These are phyloP conservation scores for Pseudognaphalium luteoalbum DNA, from an alignment of 129 eudicot genomes.

Conservation along the genomic window DNA sequence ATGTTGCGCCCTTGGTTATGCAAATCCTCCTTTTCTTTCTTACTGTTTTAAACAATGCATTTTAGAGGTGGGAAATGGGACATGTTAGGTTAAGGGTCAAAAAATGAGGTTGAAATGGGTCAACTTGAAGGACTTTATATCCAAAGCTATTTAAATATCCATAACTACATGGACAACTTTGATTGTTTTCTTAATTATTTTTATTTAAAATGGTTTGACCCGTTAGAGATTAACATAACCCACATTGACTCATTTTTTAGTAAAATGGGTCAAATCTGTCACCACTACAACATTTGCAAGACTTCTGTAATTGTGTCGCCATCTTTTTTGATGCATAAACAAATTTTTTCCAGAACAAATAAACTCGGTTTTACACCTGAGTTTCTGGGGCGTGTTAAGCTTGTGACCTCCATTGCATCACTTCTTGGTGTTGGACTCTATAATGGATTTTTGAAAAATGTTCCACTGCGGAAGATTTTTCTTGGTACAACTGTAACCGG, in stretches of 20 bases:
- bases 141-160: neutral
- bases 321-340: neutral
- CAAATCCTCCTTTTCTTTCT: neutral
- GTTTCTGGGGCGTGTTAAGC: constrained; percentile 94
- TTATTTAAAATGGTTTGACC: neutral
- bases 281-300: constrained; percentile 4
- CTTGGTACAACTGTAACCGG: constrained; percentile 72
- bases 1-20: constrained; percentile 21
- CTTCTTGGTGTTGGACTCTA: constrained; percentile 93
- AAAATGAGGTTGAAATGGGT: neutral
- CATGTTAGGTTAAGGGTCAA: neutral
- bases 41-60: neutral
- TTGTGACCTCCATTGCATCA: constrained; percentile 89
- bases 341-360: constrained; percentile 60
- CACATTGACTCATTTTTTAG: neutral
- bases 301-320: neutral
- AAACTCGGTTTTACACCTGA: constrained; percentile 93
- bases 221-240: neutral
- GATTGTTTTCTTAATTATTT: neutral
- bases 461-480: constrained; percentile 76
- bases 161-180: neutral
- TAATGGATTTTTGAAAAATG: constrained; percentile 81
- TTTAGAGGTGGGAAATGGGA: neutral
- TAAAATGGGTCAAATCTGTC: neutral
- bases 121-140: neutral